phyloP scores from a whole-genome alignment of 129 eudicot genomes.

The Lonicera japonica region DNA sequence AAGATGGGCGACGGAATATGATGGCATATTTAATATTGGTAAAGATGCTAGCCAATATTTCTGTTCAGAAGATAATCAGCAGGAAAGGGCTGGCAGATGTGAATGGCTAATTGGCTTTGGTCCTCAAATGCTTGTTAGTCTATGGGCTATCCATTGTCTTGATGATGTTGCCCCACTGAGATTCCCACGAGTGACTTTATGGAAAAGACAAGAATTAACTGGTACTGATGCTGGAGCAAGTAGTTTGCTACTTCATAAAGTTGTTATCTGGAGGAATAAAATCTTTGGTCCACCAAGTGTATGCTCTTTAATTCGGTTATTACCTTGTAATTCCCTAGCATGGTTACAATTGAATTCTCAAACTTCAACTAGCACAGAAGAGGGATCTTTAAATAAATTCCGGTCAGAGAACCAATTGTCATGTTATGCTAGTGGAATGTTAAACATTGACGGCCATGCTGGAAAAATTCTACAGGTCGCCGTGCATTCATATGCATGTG shows the following conservation, averaged over 20 bases:
- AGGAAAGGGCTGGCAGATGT: constrained; percentile 62
- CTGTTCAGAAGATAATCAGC: constrained; percentile 39
- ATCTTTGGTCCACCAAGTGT: constrained; percentile 63
- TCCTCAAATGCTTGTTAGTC: constrained; percentile 42
- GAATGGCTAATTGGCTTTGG: constrained; percentile 92
- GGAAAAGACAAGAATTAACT: constrained; percentile 54
- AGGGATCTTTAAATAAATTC: constrained; percentile 10
- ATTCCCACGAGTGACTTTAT: constrained; percentile 78
- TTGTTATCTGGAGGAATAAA: constrained; percentile 55
- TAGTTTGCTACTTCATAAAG: constrained; percentile 46
- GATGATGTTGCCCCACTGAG: constrained; percentile 83
- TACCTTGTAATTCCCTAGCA: constrained; percentile 43
- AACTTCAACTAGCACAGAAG: constrained; percentile 22
- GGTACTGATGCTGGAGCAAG: constrained; percentile 30
- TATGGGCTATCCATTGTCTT: constrained; percentile 95
- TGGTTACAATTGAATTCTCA: constrained; percentile 53
- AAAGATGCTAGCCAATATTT: constrained; percentile 37
- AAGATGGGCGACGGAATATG: constrained; percentile 71
- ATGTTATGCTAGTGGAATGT: constrained; percentile 30
- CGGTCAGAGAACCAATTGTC: constrained; percentile 18
- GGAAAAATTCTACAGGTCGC: constrained; percentile 70
- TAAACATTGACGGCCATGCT: constrained; percentile 62
- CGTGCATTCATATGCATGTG: constrained; percentile 46
- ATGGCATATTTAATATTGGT: constrained; percentile 40
- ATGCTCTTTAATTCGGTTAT: constrained; percentile 58